Evolutionary conservation across 805 yeast species (phyloP).

Genomic region (Pichia manshurica): DNA sequence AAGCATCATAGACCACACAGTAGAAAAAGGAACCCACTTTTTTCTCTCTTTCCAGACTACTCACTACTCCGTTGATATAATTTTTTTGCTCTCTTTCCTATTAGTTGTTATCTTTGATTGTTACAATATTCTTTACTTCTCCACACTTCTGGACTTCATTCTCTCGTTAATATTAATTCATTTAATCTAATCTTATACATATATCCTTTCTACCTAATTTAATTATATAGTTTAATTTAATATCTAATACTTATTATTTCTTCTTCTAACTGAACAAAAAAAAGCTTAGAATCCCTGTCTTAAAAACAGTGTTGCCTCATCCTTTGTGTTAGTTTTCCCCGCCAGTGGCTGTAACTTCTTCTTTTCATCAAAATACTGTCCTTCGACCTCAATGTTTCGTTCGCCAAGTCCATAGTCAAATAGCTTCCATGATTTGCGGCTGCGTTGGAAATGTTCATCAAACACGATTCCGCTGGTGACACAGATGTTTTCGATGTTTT

Average conservation of each 20-base stretch:
- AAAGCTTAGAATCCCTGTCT: neutral
- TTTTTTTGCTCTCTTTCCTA: neutral
- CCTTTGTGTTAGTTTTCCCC: no score
- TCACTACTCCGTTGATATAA: no score
- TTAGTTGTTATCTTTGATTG: constrained; percentile 1
- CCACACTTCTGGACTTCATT: no score
- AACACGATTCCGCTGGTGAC: neutral
- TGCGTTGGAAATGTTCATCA: neutral
- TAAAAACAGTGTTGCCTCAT: neutral
- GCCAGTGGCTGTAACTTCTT: no score
- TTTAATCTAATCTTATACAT: neutral
- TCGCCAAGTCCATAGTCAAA: neutral
- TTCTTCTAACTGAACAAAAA: no score
- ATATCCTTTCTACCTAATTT: neutral
- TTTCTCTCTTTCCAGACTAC: no score
- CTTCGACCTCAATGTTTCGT: no score
- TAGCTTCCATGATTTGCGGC: neutral
- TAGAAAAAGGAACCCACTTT: neutral
- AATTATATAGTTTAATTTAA: neutral
- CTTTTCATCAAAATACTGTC: no score
- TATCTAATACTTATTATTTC: no score
- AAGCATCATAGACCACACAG: neutral
- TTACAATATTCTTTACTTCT: neutral
- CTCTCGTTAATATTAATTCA: neutral
- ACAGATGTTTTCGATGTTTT: neutral